These are phyloP conservation scores for Lithospermum erythrorhizon DNA, from an alignment of 257 asterid genomes.

Conservation along the genomic window DNA sequence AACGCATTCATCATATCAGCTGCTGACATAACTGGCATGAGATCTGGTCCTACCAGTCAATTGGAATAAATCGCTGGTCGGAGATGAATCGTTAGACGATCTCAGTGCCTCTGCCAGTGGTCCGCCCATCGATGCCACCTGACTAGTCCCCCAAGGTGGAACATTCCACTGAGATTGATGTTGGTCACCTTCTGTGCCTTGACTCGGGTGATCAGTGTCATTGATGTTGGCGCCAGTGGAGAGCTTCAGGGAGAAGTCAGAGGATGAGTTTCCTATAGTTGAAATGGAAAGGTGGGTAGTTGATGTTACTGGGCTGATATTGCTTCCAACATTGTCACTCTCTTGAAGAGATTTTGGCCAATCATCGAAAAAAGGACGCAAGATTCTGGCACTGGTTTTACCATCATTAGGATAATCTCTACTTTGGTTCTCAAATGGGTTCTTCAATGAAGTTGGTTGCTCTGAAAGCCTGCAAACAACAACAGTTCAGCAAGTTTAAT, in stretches of 20 bases:
- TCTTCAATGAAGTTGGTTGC: conserved; percentile 24
- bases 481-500: conserved; percentile 3
- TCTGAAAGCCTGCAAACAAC: conserved; percentile 36
- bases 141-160: conserved; percentile 30
- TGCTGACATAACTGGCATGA: conserved; percentile 33
- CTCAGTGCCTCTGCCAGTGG: conserved; percentile 87
- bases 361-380: conserved; percentile 66
- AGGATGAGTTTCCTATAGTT: conserved; percentile 35
- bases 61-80: conserved; percentile 64
- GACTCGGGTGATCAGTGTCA: conserved; percentile 13
- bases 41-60: conserved; percentile 22
- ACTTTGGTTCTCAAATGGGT: conserved; percentile 23
- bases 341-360: conserved; percentile 61
- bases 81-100: conserved; percentile 56
- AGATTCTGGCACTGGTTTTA: conserved; percentile 30
- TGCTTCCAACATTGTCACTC: conserved; percentile 15
- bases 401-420: conserved; percentile 13
- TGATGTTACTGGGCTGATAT: conserved; percentile 15
- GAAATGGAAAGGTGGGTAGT: conserved; percentile 56
- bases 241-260: conserved; percentile 69
- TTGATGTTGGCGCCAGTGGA: conserved; percentile 41
- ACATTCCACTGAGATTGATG: conserved; percentile 27
- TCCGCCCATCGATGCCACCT: conserved; percentile 52
- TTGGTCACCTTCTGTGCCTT: conserved; percentile 21
- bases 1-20: conserved; percentile 7